A percentile compares a stretch with the other conserved stretches of the same genome.
Conservation (phyloP, 768 basidiomycete species). For the Punctularia strigosozonata region DNA sequence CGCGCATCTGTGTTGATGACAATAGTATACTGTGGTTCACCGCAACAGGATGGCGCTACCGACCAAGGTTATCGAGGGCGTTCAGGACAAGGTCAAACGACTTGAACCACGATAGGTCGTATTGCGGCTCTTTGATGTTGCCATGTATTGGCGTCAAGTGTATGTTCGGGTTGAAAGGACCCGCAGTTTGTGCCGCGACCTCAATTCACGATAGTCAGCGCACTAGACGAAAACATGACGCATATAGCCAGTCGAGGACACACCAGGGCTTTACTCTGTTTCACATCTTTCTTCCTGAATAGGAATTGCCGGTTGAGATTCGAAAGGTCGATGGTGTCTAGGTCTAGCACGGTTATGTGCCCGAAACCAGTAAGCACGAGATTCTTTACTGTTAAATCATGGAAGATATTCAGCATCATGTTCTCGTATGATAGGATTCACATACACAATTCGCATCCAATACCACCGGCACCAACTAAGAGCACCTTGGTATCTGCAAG, state of each 20-base stretch:
- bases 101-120: slow-evolving; percentile 84
- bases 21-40: no score
- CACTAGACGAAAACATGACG: neutral
- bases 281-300: slow-evolving; percentile 94
- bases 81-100: slow-evolving; percentile 89
- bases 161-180: slow-evolving; percentile 80
- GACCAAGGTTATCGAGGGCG: slow-evolving; percentile 92
- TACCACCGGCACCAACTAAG: slow-evolving; percentile 92
- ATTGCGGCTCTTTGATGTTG: slow-evolving; percentile 90
- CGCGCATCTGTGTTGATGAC: slow-evolving; percentile 89
- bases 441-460: slow-evolving; percentile 77
- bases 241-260: no score
- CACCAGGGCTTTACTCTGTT: slow-evolving; percentile 90
- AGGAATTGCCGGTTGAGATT: slow-evolving; percentile 96
- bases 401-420: neutral
- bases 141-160: slow-evolving; percentile 82
- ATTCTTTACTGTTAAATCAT: slow-evolving; percentile 67
- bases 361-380: slow-evolving; percentile 89
- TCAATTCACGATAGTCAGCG: no score
- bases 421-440: neutral
- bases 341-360: slow-evolving; percentile 83
- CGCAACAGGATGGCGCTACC: slow-evolving; percentile 11
- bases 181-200: slow-evolving; percentile 78
- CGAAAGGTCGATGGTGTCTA: slow-evolving; percentile 97
- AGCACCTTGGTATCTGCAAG: slow-evolving; percentile 61